phyloP scores from a whole-genome alignment of 2,329 filamentous ascomycete species.

The Aureobasidium melanogenum region DNA sequence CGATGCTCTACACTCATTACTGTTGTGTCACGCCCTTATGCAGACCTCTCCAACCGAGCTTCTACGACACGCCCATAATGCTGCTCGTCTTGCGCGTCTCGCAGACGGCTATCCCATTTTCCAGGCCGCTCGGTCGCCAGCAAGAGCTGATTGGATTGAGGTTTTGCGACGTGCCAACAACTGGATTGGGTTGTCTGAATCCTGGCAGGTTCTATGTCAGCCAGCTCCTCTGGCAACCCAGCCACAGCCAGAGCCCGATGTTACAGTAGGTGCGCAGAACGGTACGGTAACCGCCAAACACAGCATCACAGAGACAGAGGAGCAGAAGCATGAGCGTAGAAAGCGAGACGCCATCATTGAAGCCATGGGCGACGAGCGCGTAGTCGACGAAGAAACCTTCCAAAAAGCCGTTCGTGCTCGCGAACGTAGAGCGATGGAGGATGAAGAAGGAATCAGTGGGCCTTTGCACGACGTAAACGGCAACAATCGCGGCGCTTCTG shows the following conservation, averaged over 20 bases:
- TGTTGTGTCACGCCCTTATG: constrained; percentile 69
- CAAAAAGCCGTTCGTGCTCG: constrained; percentile 54
- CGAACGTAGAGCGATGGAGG: constrained; percentile 48
- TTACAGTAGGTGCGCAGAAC: constrained; percentile 5
- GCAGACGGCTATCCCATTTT: constrained; percentile 76
- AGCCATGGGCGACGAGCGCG: constrained; percentile 57
- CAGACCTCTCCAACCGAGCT: constrained; percentile 73
- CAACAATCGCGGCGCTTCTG: background rate
- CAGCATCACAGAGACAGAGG: constrained; percentile 33
- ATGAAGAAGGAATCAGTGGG: constrained; percentile 39
- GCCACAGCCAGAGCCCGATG: constrained; percentile 23
- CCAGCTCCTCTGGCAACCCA: constrained; percentile 37
- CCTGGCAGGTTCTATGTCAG: constrained; percentile 63
- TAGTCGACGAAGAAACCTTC: constrained; percentile 58
- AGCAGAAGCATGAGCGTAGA: constrained; percentile 49
- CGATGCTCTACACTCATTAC: constrained; percentile 68
- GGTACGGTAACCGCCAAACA: constrained; percentile 3
- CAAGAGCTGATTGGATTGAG: constrained; percentile 73
- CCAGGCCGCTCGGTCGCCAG: constrained; percentile 60
- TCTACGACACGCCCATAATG: constrained; percentile 72
- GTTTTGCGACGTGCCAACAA: constrained; percentile 58
- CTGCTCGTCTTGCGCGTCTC: constrained; percentile 62
- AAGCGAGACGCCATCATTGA: constrained; percentile 60
- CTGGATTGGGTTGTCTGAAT: constrained; percentile 56
- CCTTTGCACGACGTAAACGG: constrained; percentile 22